Base-by-base conservation (phyloP, 2,329 filamentous ascomycete genomes). In the Fusarium pseudograminearum region DNA sequence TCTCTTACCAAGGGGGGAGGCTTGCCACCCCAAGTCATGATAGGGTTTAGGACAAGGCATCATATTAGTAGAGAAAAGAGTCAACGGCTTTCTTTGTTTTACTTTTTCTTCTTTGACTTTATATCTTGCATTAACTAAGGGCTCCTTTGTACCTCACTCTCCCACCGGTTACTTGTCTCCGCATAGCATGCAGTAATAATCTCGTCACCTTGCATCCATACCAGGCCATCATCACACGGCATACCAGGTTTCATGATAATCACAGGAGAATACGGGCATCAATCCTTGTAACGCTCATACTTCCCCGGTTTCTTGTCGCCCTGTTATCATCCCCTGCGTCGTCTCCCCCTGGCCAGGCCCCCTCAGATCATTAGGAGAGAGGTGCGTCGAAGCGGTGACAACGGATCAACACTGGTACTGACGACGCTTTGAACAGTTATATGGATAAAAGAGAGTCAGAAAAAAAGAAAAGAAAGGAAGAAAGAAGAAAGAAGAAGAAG, bases 321-420 rank as follows among this genome's bases (percentile, higher is more conserved):
- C 54, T 61, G 41, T 45, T 46, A 22, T 46, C 50, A 65, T 62
- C 66, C 72, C 72, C 72, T 74, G 67, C 62, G 48, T 66, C 55
- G 46, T 68, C 55, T 61, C 73, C 36, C 72, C 70, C 69, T 65
- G 58, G 67, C 56, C 46, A 24, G 54, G 28, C 60, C 58, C 38
- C 70, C 61, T 59, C 52, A 55, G 59, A 47, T 63, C 53, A 59
- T 30, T 30, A 30, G 28, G 62, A 71, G 60, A 38, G 15, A 56
- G 24, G 48, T 51, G 36, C 56, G 62, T 59, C 62, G 69, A 73
- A 67, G 72, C 72, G 70, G 70, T 74, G 72, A 70, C 70, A 61
- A 60, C 54, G 30, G 52, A 65, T 42, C 61, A 67, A 65, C 36
- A 33, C 53, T 41, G 65, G 55, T 42, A 40, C 54, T 57, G 45